Conservation (phyloP, 2,329 filamentous ascomycete species). For the Ambrosiella cleistominuta region DNA sequence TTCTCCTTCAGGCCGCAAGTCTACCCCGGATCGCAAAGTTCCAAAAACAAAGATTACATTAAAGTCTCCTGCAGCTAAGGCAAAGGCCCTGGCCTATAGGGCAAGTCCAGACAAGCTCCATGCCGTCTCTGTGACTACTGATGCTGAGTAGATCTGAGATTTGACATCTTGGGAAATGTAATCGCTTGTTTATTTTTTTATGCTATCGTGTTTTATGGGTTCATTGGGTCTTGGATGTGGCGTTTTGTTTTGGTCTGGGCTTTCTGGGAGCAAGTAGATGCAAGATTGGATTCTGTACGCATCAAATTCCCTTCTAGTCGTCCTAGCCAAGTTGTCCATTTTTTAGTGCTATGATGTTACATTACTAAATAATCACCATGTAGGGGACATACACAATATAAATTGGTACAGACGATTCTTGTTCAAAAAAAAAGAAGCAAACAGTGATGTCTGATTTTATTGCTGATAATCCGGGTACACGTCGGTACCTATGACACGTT, state of each 20-base stretch:
- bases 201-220: not conserved
- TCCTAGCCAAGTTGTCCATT: too few species aligned
- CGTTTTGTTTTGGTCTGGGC: too few species aligned
- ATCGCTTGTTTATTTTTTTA: not conserved
- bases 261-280: too few species aligned
- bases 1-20: conserved; percentile 6
- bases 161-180: not conserved
- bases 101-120: conserved; percentile 42
- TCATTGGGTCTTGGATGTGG: not conserved
- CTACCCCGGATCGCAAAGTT: conserved; percentile 1
- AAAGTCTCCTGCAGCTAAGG: conserved; percentile 19
- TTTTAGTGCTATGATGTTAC: too few species aligned
- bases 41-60: conserved; percentile 6
- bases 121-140: conserved; percentile 16
- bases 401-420: not conserved
- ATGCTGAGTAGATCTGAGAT: not conserved
- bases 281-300: too few species aligned
- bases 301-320: too few species aligned
- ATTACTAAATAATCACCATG: not conserved
- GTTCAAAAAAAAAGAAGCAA: not conserved
- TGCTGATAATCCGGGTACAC: not conserved
- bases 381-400: not conserved
- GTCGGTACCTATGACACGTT: not conserved
- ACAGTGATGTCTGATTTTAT: not conserved
- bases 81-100: conserved; percentile 38